Conservation (phyloP, 1,139 yeast species). For the Protomyces gravidus region DNA sequence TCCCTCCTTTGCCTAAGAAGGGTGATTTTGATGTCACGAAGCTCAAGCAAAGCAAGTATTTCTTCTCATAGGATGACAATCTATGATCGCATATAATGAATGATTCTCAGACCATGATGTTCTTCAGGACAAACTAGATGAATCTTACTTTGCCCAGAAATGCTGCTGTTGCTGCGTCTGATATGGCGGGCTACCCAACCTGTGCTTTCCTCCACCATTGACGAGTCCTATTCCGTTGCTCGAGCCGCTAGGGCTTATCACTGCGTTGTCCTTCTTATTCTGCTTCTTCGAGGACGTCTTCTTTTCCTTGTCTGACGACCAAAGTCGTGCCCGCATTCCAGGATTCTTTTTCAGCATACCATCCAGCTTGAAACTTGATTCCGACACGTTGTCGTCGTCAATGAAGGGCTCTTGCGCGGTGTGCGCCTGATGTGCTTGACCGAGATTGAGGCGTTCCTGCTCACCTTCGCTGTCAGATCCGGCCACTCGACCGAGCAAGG, state of each 20-base stretch:
- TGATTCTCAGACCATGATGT: background rate
- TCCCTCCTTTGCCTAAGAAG: conserved; percentile 72
- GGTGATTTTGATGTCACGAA: conserved; percentile 79
- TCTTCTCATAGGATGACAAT: conserved; percentile 50
- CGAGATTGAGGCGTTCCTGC: background rate
- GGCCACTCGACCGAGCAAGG: background rate
- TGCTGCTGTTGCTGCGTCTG: background rate
- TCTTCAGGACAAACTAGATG: background rate
- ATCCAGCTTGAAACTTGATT: conserved; percentile 25
- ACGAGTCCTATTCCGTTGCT: too few relatives aligned
- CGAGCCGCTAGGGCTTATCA: too few relatives aligned
- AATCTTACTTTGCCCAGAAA: background rate
- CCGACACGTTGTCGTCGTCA: conserved; percentile 21
- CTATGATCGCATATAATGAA: background rate
- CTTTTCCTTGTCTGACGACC: conserved; percentile 25
- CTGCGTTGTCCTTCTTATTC: background rate
- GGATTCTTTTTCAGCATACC: conserved; percentile 21
- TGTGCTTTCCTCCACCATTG: too few relatives aligned
- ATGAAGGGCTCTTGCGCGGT: background rate
- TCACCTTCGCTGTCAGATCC: conserved; percentile 17
- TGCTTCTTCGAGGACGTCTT: conserved; percentile 1
- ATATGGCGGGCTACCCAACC: background rate
- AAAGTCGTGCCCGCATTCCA: conserved; percentile 12
- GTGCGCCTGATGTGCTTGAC: background rate
- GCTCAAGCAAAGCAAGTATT: conserved; percentile 70